Percentiles rank a stretch among this genome's conserved stretches.
phyloP scores from a whole-genome alignment of 495 filamentous ascomycete species.

The Cudoniella acicularis region DNA sequence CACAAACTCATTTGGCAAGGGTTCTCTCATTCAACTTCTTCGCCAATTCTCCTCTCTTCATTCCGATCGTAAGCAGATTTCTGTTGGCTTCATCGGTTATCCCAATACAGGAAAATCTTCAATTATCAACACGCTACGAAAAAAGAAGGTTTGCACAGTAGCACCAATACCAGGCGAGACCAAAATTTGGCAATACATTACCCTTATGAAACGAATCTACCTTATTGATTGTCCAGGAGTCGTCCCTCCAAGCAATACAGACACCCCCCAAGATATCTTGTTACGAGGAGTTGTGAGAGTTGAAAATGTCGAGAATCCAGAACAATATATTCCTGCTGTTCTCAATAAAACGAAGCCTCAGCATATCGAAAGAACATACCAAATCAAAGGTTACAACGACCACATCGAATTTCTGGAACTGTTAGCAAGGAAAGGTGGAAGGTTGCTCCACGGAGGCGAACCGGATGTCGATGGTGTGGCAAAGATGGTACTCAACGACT shows the following conservation, averaged over 20 bases:
- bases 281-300: slow-evolving; percentile 88
- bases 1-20: slow-evolving; percentile 88
- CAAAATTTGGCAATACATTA: slow-evolving; percentile 98
- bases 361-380: slow-evolving; percentile 91
- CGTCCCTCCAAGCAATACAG: slow-evolving; percentile 78
- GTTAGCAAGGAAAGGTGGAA: slow-evolving; percentile 81
- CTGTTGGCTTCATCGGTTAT: slow-evolving; percentile 83
- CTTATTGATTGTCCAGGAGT: slow-evolving; percentile 96
- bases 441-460: slow-evolving; percentile 84
- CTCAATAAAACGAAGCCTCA: slow-evolving; percentile 74
- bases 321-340: slow-evolving; percentile 88
- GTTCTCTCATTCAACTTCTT: slow-evolving; percentile 70
- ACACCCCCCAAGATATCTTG: slow-evolving; percentile 84
- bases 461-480: slow-evolving; percentile 90
- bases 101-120: slow-evolving; percentile 89
- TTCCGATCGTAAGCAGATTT: slow-evolving; percentile 86
- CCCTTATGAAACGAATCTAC: slow-evolving; percentile 94
- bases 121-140: slow-evolving; percentile 87
- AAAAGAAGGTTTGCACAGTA: slow-evolving; percentile 89
- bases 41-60: slow-evolving; percentile 94
- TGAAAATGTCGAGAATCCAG: slow-evolving; percentile 91
- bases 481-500: slow-evolving; percentile 94
- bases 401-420: slow-evolving; percentile 81
- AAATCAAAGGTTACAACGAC: slow-evolving; percentile 69
- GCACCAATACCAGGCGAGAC: slow-evolving; percentile 96